Evolutionary conservation across 2,329 filamentous ascomycete genomes (phyloP).

Genomic region (Magnaporthiopsis rhizophila): DNA sequence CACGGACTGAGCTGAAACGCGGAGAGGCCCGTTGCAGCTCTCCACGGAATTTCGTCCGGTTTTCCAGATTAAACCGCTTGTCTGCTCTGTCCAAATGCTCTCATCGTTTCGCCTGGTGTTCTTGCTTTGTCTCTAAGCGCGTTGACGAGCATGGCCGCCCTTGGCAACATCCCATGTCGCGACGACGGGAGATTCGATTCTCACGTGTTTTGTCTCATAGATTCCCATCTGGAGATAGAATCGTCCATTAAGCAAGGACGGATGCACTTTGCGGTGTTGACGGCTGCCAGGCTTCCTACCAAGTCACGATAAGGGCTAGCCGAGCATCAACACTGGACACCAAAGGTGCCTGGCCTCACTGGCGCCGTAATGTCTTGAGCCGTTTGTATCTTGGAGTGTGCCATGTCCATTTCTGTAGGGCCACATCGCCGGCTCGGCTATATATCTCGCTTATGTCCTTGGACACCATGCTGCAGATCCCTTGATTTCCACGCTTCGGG

Average conservation of each 20-base stretch:
- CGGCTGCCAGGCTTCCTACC: too few relatives aligned
- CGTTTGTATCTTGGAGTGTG: not conserved
- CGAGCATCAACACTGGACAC: not conserved
- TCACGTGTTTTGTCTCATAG: not conserved
- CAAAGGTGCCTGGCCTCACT: not conserved
- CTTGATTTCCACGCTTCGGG: not conserved
- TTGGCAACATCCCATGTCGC: not conserved
- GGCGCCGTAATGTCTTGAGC: not conserved
- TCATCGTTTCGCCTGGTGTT: not conserved
- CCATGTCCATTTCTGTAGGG: not conserved
- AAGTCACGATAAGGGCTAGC: not conserved
- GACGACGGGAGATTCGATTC: not conserved
- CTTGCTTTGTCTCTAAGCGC: not conserved
- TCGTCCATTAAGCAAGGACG: not conserved
- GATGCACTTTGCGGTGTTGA: not conserved
- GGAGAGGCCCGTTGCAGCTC: too few relatives aligned
- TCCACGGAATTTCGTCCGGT: not conserved
- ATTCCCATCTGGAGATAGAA: not conserved
- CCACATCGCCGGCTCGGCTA: not conserved
- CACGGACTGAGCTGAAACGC: not conserved
- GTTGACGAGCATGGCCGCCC: not conserved
- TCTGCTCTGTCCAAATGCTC: too few relatives aligned
- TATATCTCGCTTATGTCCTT: not conserved
- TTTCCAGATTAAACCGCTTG: not conserved
- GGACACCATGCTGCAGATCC: too few relatives aligned